phyloP scores from a whole-genome alignment of 2,329 filamentous ascomycete species.

The Zasmidium cellare region DNA sequence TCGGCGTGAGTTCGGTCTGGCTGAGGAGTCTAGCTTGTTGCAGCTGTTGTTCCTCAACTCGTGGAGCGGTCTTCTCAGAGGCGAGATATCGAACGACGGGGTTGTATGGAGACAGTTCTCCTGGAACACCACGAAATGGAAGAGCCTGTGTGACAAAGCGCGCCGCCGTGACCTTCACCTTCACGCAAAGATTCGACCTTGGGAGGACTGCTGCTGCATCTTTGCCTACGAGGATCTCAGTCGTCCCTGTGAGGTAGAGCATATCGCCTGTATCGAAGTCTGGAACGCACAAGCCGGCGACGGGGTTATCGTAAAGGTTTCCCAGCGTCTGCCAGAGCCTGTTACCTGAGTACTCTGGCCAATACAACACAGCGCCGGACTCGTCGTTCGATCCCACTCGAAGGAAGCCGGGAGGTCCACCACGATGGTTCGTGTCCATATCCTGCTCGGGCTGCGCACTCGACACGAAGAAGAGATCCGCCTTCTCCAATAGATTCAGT shows the following conservation, averaged over 20 bases:
- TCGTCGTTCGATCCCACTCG: conserved; percentile 61
- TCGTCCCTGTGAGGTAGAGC: conserved; percentile 70
- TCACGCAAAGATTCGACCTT: conserved; percentile 71
- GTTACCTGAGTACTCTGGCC: conserved; percentile 85
- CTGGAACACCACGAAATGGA: conserved; percentile 62
- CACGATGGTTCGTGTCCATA: conserved; percentile 85
- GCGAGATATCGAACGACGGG: conserved; percentile 67
- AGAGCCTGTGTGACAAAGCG: conserved; percentile 66
- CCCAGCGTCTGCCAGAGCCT: conserved; percentile 80
- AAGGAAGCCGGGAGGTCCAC: conserved; percentile 72
- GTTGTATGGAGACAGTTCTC: conserved; percentile 74
- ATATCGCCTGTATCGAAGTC: conserved; percentile 72
- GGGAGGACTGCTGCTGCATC: conserved; percentile 65
- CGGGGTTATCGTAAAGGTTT: conserved; percentile 68
- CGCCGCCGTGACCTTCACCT: conserved; percentile 61
- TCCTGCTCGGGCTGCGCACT: conserved; percentile 60
- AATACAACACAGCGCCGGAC: conserved; percentile 58
- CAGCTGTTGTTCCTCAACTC: conserved; percentile 16
- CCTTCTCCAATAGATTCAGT: conserved; percentile 58
- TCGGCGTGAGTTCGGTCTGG: conserved; percentile 64
- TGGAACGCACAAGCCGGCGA: conserved; percentile 69
- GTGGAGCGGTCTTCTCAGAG: conserved; percentile 51
- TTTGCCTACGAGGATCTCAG: conserved; percentile 65
- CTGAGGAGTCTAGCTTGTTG: conserved; percentile 57
- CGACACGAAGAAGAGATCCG: conserved; percentile 79